Conservation (phyloP, 73 alveolate species). For the Paramecium caudatum region DNA sequence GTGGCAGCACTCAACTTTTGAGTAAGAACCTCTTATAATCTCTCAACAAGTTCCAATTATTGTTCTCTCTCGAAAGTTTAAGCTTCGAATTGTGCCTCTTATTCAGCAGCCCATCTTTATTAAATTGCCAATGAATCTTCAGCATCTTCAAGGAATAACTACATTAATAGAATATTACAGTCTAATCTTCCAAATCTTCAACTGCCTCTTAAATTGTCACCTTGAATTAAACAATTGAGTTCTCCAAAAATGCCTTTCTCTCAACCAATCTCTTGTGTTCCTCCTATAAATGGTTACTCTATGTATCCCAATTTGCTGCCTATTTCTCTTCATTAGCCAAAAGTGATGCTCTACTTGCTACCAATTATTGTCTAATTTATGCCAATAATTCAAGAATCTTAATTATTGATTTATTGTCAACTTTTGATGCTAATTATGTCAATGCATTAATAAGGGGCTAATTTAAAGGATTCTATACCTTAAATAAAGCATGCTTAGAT, state of each 20-base stretch:
- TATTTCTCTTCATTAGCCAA: conserved; percentile 57
- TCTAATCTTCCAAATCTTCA: conserved; percentile 69
- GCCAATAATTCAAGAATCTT: conserved; percentile 60
- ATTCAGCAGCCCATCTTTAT: conserved; percentile 70
- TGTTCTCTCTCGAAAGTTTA: conserved; percentile 69
- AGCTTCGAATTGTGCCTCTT: conserved; percentile 54
- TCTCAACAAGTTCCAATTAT: conserved; percentile 59
- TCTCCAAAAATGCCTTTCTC: conserved; percentile 61
- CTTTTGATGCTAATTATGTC: conserved; percentile 65
- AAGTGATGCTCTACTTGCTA: conserved; percentile 65
- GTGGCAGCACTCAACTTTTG: conserved; percentile 48
- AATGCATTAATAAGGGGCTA: conserved; percentile 68
- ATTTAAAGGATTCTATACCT: background rate
- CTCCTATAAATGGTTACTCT: conserved; percentile 42
- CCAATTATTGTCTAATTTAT: conserved; percentile 67
- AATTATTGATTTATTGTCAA: conserved; percentile 62
- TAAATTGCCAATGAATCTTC: conserved; percentile 65
- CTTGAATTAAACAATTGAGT: conserved; percentile 70
- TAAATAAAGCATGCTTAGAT: conserved; percentile 53
- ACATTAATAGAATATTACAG: conserved; percentile 23
- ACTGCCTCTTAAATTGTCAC: conserved; percentile 67
- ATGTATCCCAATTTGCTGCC: conserved; percentile 53
- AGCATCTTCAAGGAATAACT: conserved; percentile 76
- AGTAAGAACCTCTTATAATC: conserved; percentile 53
- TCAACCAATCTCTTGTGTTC: conserved; percentile 70